Conservation (phyloP, 2,329 filamentous ascomycete species). For the Tolypocladium album region DNA sequence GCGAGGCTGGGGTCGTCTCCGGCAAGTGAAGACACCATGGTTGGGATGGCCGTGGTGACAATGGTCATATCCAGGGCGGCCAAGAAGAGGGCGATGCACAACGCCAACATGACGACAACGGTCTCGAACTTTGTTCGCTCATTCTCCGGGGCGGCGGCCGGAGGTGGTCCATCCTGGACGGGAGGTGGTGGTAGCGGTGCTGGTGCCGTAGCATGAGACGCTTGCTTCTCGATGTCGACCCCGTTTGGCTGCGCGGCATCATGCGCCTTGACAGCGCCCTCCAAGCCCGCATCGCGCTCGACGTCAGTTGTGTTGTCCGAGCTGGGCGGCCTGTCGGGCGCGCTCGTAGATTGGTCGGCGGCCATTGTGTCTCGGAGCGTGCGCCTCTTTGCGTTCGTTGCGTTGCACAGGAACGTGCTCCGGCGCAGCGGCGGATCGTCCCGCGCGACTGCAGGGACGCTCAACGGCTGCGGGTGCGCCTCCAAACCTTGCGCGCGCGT, state of each 20-base stretch:
- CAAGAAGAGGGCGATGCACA: constrained; percentile 37
- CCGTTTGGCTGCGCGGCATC: not conserved
- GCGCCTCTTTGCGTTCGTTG: not conserved
- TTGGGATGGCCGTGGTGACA: constrained; percentile 56
- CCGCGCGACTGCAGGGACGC: not conserved
- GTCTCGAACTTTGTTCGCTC: constrained; percentile 26
- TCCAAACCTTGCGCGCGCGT: not conserved
- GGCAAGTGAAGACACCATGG: constrained; percentile 54
- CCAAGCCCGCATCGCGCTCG: constrained; percentile 7
- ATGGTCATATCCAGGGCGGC: constrained; percentile 50
- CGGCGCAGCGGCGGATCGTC: not conserved
- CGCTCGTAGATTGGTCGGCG: not conserved
- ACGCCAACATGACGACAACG: constrained; percentile 26
- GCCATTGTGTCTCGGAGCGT: not conserved
- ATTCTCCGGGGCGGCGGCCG: constrained; percentile 16
- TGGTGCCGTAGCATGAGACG: not conserved
- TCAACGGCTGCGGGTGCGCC: not conserved
- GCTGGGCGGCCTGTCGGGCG: constrained; percentile 12
- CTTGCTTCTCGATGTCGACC: not conserved
- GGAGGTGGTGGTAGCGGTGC: not conserved
- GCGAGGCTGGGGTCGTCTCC: not conserved
- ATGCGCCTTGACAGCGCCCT: constrained; percentile 2
- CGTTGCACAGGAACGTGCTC: too few relatives aligned
- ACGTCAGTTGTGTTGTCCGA: constrained; percentile 17
- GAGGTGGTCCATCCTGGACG: not conserved